phyloP scores from a whole-genome alignment of 108 stramenopile genomes.

The Nannochloropsis salina region DNA sequence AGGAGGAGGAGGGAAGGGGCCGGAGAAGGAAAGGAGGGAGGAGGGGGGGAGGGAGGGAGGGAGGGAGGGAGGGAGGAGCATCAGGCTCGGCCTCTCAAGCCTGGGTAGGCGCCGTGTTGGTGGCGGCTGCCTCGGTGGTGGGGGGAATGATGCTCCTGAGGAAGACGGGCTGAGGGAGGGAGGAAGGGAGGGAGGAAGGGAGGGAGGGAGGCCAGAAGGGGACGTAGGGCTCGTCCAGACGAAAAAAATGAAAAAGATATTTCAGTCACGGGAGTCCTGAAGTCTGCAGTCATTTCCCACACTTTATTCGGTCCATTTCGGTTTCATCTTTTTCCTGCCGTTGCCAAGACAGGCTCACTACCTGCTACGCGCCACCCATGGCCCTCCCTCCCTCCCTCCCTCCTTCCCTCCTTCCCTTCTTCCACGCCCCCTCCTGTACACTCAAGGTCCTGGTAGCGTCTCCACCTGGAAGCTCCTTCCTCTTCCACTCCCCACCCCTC shows the following conservation, averaged over 20 bases:
- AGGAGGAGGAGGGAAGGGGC: too few relatives aligned
- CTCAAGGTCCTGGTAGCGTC: too few relatives aligned
- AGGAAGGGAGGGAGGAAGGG: neutral
- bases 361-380: too few relatives aligned
- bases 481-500: too few relatives aligned
- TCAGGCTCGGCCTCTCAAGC: too few relatives aligned
- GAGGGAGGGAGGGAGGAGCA: constrained; percentile 6
- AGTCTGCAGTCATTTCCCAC: too few relatives aligned
- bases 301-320: too few relatives aligned
- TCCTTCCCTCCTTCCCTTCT: neutral
- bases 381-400: constrained; percentile 11
- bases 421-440: too few relatives aligned
- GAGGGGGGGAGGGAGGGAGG: neutral
- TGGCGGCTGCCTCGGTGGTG: neutral
- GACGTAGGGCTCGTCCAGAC: neutral
- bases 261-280: too few relatives aligned
- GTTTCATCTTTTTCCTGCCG: too few relatives aligned
- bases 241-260: neutral
- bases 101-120: neutral
- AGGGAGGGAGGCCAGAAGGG: neutral
- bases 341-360: too few relatives aligned
- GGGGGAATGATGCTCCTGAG: neutral
- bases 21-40: neutral
- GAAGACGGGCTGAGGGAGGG: neutral
- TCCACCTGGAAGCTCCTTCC: too few relatives aligned